These are phyloP conservation scores for Ganoderma boninense DNA, from an alignment of 1,284 basidiomycete genomes.

Conservation along the genomic window DNA sequence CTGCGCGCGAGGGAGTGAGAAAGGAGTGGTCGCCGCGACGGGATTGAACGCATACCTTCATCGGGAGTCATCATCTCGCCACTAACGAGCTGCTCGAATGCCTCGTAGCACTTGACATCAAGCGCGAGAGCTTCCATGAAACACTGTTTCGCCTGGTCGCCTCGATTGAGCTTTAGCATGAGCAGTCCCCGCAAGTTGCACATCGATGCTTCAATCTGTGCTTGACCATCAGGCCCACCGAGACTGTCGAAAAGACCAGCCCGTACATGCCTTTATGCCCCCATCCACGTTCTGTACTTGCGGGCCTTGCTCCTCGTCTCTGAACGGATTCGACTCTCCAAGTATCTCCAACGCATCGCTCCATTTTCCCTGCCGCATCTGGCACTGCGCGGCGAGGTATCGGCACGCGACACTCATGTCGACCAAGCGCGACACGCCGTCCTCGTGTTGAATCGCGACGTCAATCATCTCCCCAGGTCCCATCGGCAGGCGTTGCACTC, in stretches of 20 bases:
- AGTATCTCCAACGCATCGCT: slow-evolving; percentile 93
- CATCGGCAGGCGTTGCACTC: slow-evolving; percentile 67
- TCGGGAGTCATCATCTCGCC: slow-evolving; percentile 94
- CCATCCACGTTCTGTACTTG: slow-evolving; percentile 82
- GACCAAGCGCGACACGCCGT: slow-evolving; percentile 79
- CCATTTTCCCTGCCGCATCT: slow-evolving; percentile 94
- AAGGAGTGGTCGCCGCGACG: too few relatives aligned
- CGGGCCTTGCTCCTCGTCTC: slow-evolving; percentile 68
- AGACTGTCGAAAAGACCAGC: background rate
- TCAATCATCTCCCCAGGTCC: slow-evolving; percentile 72
- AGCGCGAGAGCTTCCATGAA: slow-evolving; percentile 95
- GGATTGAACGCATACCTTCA: slow-evolving; percentile 67
- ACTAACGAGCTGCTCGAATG: slow-evolving; percentile 89
- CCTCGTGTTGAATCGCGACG: slow-evolving; percentile 65
- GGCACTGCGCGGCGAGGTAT: slow-evolving; percentile 94
- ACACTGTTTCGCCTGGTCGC: slow-evolving; percentile 88
- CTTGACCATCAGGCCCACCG: background rate
- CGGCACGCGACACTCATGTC: slow-evolving; percentile 94
- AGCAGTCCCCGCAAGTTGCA: slow-evolving; percentile 93
- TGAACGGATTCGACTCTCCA: slow-evolving; percentile 90
- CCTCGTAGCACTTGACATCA: slow-evolving; percentile 98
- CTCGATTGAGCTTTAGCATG: slow-evolving; percentile 92
- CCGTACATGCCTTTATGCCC: slow-evolving; percentile 77
- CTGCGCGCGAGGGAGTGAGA: slow-evolving; percentile 49
- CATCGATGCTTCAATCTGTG: slow-evolving; percentile 92